Evolutionary conservation across 352 stramenopile genomes (phyloP), one percentile per base, ranked within the genome.

Genomic region (Phytophthora rubi): DNA sequence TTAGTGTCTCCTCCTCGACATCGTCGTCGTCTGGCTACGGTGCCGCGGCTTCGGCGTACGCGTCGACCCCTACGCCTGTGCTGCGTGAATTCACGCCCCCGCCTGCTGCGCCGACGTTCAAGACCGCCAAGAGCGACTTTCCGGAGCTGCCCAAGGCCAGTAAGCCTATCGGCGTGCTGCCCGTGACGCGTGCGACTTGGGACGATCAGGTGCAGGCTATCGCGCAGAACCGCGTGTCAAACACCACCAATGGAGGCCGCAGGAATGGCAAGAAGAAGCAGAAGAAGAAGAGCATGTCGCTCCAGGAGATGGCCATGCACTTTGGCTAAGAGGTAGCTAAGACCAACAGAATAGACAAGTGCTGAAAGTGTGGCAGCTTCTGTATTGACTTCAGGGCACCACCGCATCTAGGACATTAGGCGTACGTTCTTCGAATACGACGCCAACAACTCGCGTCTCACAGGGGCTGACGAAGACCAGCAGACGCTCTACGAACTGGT

Each of bases 271-370:
- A 91, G 75, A 85, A 89, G 68, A 94, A 92, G 60, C 81, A 92
- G 52, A 93, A 96, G 75, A 96, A 96, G 77, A 94, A 93, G 65
- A 84, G 63, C 54, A 90, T 94, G 82, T 84, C 85, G 35, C 76
- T 96, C 4, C 81, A 73, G 28, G 86, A 94, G 71, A 85, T 96
- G 69, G 89, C 86, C 56, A 94, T 94, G 86, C 70, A 88, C 58
- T 94, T 93, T 45, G 75, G 81, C 10, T 96, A 90, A 77, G 47
- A 5, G 33, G 8, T 15, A 15, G 35, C 9, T 42, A 42, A 42
- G 35, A 42, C 35, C 15, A 42, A 42, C 35, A 42, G 35, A 42
- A 42, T 42, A 42, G 35, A 42, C 9, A 42, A 42, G 35, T 42
- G 35, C 10, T 42, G 35, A 42, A 15, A 42, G 1, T 12, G 10